phyloP scores from a whole-genome alignment of 139 green algal species.

The Coccomyxa sp. region DNA sequence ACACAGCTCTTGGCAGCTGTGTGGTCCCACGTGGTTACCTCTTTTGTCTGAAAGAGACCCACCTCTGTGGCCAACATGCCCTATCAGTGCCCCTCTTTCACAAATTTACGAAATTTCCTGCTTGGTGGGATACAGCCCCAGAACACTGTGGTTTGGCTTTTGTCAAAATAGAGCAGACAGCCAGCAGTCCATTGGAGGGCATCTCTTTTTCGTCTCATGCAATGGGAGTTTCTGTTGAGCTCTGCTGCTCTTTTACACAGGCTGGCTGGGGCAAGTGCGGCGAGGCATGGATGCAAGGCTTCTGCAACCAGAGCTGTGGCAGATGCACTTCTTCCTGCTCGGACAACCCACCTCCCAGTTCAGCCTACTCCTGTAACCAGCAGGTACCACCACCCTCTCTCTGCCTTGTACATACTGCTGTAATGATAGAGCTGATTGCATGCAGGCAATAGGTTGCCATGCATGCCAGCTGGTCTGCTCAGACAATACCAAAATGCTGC shows the following conservation, averaged over 20 bases:
- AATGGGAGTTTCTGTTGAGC: too few relatives aligned
- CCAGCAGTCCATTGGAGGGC: too few relatives aligned
- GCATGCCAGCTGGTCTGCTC: not conserved
- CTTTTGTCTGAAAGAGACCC: too few relatives aligned
- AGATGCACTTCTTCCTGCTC: not conserved
- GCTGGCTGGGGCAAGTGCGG: not conserved
- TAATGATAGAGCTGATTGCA: not conserved
- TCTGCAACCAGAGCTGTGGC: not conserved
- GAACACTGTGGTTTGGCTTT: too few relatives aligned
- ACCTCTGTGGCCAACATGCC: not conserved
- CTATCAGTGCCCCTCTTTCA: not conserved
- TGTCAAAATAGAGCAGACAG: too few relatives aligned
- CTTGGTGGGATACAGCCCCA: too few relatives aligned
- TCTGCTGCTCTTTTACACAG: not conserved
- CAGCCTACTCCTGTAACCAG: not conserved
- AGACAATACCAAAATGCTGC: not conserved
- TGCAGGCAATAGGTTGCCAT: not conserved
- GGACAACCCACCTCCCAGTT: not conserved
- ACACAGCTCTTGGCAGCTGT: not conserved
- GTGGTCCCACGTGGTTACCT: too few relatives aligned
- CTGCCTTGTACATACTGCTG: not conserved
- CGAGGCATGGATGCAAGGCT: not conserved
- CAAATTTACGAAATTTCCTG: not conserved
- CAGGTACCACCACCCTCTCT: not conserved
- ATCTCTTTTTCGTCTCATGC: too few relatives aligned